Evolutionary conservation across 2,329 filamentous ascomycete genomes (phyloP), one percentile per base, ranked within the genome.

Genomic region (Leptographium flavum): DNA sequence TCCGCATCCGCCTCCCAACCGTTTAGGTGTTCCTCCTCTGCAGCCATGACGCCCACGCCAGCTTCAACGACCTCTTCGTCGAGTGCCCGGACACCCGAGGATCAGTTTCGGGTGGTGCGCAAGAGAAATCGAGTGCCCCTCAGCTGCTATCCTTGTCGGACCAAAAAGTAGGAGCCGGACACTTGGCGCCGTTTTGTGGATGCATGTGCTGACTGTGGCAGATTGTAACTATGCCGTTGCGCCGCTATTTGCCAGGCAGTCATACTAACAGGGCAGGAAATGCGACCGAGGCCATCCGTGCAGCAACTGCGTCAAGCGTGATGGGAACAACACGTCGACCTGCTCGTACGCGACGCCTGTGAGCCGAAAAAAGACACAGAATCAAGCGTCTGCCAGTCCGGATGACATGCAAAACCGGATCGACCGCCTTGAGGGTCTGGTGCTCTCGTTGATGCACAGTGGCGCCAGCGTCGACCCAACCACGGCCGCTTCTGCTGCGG

Each of bases 381-480:
- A 65, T 65, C 76, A 64, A 70, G 73, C 61, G 49, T 63, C 71
- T 55, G 65, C 71, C 45, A 78, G 63, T 54, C 87, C 90, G 42
- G 88, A 94, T 71, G 90, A 95, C 63, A 95, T 96, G 90, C 90
- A 96, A 67, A 94, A 93, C 59, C 83, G 92, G 60, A 96, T 96
- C 66, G 88, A 96, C 68, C 79, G 90, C 56, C 72, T 96, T 53
- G 90, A 96, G 71, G 83, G 85, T 55, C 68, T 96, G 60, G 90
- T 96, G 49, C 66, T 96, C 52, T 93, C 87, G 25, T 64, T 96
- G 58, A 95, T 96, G 90, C 90, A 90, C 58, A 88, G 85, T 60
- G 86, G 86, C 47, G 66, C 73, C 51, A 68, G 66, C 44, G 57
- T 71, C 45, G 70, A 74, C 40, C 52, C 57, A 0, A 40, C 50